Percentiles rank a stretch among this genome's conserved stretches.
Conservation (phyloP, 2,329 filamentous ascomycete genomes). For the Fusarium tupiense region DNA sequence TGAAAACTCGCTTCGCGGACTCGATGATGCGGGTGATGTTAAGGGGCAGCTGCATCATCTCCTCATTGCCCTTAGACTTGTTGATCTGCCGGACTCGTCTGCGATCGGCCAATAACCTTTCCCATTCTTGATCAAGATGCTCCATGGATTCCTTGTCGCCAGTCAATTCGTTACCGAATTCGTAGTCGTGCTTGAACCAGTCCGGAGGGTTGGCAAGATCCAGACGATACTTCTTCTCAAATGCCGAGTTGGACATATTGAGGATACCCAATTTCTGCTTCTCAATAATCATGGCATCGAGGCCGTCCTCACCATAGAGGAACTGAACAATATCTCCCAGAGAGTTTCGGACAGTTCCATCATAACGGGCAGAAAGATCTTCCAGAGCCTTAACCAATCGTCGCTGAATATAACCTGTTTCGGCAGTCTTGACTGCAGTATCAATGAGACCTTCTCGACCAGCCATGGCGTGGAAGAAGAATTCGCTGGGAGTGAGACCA, state of each 20-base stretch:
- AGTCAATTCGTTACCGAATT: slow-evolving; percentile 85
- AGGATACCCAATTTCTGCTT: slow-evolving; percentile 91
- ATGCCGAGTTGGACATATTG: slow-evolving; percentile 78
- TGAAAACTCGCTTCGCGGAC: slow-evolving; percentile 88
- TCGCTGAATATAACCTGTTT: slow-evolving; percentile 98
- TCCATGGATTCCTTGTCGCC: slow-evolving; percentile 90
- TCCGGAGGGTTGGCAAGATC: slow-evolving; percentile 72
- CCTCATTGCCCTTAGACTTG: slow-evolving; percentile 75
- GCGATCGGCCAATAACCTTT: slow-evolving; percentile 79
- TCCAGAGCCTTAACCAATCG: slow-evolving; percentile 98
- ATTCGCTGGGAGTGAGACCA: slow-evolving; percentile 93
- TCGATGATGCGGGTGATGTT: slow-evolving; percentile 93
- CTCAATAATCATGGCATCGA: slow-evolving; percentile 94
- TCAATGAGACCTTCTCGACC: slow-evolving; percentile 99
- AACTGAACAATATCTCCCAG: slow-evolving; percentile 97
- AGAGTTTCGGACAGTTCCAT: slow-evolving; percentile 96
- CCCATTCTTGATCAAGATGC: slow-evolving; percentile 88
- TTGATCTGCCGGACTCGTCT: slow-evolving; percentile 77
- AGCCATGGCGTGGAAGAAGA: slow-evolving; percentile 99
- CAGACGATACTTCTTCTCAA: slow-evolving; percentile 83
- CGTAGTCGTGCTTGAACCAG: slow-evolving; percentile 67
- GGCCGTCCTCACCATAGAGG: slow-evolving; percentile 95
- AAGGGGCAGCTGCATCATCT: slow-evolving; percentile 89
- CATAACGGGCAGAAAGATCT: slow-evolving; percentile 97
- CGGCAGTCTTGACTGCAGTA: slow-evolving; percentile 98